Percentiles rank a stretch among this genome's conserved stretches.
Conservation (phyloP, 78 protist genomes). For the Carpediemonas membranifera region DNA sequence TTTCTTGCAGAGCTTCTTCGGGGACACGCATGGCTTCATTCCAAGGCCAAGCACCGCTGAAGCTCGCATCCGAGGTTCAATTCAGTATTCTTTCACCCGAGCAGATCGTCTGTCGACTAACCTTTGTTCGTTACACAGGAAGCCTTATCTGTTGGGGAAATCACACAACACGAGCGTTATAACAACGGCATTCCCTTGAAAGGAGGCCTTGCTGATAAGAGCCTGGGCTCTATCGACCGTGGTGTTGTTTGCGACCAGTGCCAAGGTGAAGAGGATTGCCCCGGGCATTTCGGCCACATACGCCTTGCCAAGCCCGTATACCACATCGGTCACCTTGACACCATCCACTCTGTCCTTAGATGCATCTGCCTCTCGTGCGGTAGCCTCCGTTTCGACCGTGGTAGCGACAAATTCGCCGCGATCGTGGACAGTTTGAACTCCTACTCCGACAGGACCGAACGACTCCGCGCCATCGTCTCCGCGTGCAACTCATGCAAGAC, state of each 20-base stretch:
- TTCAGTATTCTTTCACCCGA: constrained; percentile 73
- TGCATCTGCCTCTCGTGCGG: constrained; percentile 77
- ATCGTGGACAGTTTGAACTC: too few relatives aligned
- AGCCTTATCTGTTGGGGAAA: constrained; percentile 31
- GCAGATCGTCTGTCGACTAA: constrained; percentile 35
- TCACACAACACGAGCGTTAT: constrained; percentile 27
- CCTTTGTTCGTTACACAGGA: not conserved
- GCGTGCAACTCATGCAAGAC: too few relatives aligned
- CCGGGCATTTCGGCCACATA: constrained; percentile 95
- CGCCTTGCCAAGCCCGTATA: constrained; percentile 76
- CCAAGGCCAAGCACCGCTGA: not conserved
- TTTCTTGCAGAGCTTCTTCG: too few relatives aligned
- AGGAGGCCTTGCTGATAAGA: constrained; percentile 77
- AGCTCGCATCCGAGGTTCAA: constrained; percentile 29
- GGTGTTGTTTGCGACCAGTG: constrained; percentile 65
- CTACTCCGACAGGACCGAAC: too few relatives aligned
- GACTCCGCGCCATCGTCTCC: too few relatives aligned
- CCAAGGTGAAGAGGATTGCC: constrained; percentile 58
- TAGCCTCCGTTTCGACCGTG: not conserved
- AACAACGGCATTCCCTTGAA: constrained; percentile 63
- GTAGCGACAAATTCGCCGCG: not conserved
- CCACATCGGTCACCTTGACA: constrained; percentile 70
- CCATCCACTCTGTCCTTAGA: constrained; percentile 48
- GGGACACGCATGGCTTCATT: not conserved
- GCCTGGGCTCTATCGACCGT: constrained; percentile 80